phyloP scores from a whole-genome alignment of 2,329 filamentous ascomycete genomes.

The Daldinia sp. region DNA sequence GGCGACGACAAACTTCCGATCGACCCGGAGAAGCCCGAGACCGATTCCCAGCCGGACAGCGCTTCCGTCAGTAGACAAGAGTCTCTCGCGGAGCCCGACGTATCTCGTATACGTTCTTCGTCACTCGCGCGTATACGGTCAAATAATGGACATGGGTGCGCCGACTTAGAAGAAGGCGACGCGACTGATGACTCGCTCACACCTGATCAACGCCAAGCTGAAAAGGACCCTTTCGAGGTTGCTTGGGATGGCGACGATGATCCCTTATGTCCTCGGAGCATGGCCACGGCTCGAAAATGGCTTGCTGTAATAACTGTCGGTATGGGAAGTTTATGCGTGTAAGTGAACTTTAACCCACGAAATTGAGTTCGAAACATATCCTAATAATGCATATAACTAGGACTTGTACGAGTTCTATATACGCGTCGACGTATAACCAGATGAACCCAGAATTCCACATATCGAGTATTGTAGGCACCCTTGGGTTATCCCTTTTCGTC shows the following conservation, averaged over 20 bases:
- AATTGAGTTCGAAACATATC: neutral
- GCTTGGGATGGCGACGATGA: constrained; percentile 81
- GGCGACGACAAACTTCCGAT: constrained; percentile 4
- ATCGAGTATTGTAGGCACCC: constrained; percentile 77
- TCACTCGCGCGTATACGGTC: constrained; percentile 41
- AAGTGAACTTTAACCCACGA: constrained; percentile 55
- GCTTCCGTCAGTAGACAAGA: constrained; percentile 5
- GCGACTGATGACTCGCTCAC: constrained; percentile 33
- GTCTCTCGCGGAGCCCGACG: neutral
- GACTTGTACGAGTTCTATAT: constrained; percentile 88
- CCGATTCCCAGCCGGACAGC: constrained; percentile 18
- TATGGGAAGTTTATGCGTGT: constrained; percentile 83
- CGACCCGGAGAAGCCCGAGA: constrained; percentile 32
- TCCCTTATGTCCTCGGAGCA: constrained; percentile 59
- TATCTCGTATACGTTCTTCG: constrained; percentile 16
- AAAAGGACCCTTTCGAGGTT: constrained; percentile 73
- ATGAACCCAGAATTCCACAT: constrained; percentile 80
- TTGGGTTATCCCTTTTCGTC: constrained; percentile 87
- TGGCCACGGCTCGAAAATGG: constrained; percentile 79
- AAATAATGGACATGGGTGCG: constrained; percentile 46
- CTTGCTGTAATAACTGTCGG: constrained; percentile 80
- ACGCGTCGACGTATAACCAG: constrained; percentile 84
- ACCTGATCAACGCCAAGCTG: constrained; percentile 27
- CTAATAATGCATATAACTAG: constrained; percentile 56
- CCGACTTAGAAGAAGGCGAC: constrained; percentile 43